Evolutionary conservation across 768 basidiomycete genomes (phyloP).

Genomic region (Crucibulum laeve): DNA sequence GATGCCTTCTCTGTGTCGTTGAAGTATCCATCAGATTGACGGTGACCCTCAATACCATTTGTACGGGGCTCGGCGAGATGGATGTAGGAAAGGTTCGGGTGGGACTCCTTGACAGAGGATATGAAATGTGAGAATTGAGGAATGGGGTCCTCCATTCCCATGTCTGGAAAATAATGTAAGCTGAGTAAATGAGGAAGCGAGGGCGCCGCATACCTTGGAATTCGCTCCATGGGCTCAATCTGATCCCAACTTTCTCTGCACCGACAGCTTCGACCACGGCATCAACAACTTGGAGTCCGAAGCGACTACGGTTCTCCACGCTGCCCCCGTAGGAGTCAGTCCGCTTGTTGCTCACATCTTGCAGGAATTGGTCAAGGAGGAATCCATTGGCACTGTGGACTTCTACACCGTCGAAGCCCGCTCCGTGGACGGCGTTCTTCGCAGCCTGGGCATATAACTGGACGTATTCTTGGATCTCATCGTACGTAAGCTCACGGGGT

Average conservation of each 20-base stretch:
- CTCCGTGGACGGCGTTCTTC: conserved; percentile 34
- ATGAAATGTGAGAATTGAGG: conserved; percentile 32
- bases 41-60: not conserved
- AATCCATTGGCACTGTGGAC: conserved; percentile 26
- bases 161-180: conserved; percentile 16
- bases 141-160: conserved; percentile 27
- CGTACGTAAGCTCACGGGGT: conserved; percentile 31
- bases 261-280: conserved; percentile 42
- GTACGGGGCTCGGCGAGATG: conserved; percentile 30
- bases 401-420: conserved; percentile 39
- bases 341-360: conserved; percentile 37
- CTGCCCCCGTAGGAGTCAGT: conserved; percentile 57
- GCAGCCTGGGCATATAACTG: conserved; percentile 36
- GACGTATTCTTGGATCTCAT: conserved; percentile 37
- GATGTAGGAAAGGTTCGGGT: conserved; percentile 37
- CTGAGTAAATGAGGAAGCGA: not conserved
- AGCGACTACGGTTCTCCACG: conserved; percentile 44
- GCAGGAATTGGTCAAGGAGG: conserved; percentile 44
- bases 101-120: conserved; percentile 14
- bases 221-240: conserved; percentile 36
- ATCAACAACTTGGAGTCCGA: conserved; percentile 41
- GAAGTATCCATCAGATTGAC: not conserved
- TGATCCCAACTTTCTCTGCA: conserved; percentile 33
- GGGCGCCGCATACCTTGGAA: conserved; percentile 26
- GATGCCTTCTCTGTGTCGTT: conserved; percentile 1